These are phyloP conservation scores for Ceratobasidium sp. DNA, from an alignment of 1,284 basidiomycete genomes.

Conservation along the genomic window DNA sequence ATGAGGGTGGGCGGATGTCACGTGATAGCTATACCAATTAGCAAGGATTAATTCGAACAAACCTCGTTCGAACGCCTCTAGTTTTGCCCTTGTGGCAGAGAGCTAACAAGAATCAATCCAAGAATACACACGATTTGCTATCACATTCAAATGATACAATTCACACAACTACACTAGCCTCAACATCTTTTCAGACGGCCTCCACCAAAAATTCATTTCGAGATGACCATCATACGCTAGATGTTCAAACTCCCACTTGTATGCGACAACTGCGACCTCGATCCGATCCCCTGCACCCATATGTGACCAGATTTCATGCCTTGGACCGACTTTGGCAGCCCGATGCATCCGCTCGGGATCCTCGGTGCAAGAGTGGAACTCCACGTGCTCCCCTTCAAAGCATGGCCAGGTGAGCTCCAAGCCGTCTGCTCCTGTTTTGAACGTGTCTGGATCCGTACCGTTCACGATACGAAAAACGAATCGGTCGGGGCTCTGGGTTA, in stretches of 20 bases:
- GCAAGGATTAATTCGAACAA: too few species aligned
- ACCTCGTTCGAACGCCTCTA: too few species aligned
- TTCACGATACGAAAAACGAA: background rate
- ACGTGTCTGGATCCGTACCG: background rate
- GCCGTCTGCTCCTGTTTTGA: background rate
- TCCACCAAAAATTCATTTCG: background rate
- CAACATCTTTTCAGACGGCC: background rate
- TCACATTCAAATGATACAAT: too few species aligned
- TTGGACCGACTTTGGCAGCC: background rate
- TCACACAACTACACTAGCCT: too few species aligned
- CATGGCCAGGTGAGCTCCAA: background rate
- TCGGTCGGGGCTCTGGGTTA: background rate
- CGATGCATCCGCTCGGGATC: background rate
- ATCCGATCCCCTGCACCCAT: background rate
- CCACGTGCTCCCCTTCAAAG: background rate
- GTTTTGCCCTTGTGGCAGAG: too few species aligned
- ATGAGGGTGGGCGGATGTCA: slow-evolving; percentile 7
- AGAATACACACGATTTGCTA: too few species aligned
- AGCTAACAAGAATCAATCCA: too few species aligned
- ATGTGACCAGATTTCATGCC: background rate
- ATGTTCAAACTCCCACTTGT: slow-evolving; percentile 6
- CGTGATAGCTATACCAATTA: too few species aligned
- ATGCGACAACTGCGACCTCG: slow-evolving; percentile 6
- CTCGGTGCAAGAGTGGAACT: background rate
- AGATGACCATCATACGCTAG: background rate